A percentile compares a stretch with the other conserved stretches of the same genome.
Evolutionary conservation across 805 yeast genomes (phyloP).

Genomic region (Candida sanyiensis): DNA sequence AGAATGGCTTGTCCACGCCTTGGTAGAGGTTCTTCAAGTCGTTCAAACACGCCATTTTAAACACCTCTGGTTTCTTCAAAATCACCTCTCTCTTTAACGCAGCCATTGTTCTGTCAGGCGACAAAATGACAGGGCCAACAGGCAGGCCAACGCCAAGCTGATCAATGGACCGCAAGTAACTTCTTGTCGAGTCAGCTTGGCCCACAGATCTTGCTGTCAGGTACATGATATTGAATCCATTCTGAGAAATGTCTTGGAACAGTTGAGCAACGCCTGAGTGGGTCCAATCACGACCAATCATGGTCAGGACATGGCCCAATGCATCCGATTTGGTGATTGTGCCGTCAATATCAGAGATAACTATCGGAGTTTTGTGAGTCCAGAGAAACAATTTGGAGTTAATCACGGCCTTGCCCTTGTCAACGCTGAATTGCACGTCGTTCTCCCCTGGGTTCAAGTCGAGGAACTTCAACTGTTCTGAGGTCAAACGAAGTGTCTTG

Average conservation of each 20-base stretch:
- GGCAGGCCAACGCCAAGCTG: conserved; percentile 71
- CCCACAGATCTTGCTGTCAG: conserved; percentile 95
- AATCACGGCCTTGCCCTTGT: conserved; percentile 75
- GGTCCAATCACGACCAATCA: conserved; percentile 97
- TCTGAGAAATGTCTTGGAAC: conserved; percentile 76
- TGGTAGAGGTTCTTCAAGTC: conserved; percentile 72
- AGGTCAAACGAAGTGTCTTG: conserved; percentile 83
- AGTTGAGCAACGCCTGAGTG: conserved; percentile 92
- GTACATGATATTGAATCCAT: conserved; percentile 92
- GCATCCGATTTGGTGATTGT: conserved; percentile 98
- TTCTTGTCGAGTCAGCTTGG: conserved; percentile 86
- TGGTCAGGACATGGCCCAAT: conserved; percentile 87
- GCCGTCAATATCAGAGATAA: conserved; percentile 95
- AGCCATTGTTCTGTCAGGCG: conserved; percentile 96
- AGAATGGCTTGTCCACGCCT: conserved; percentile 66
- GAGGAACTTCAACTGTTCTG: conserved; percentile 77
- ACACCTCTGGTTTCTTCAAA: conserved; percentile 93
- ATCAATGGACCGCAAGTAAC: conserved; percentile 68
- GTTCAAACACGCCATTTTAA: conserved; percentile 92
- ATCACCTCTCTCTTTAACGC: conserved; percentile 90
- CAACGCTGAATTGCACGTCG: conserved; percentile 70
- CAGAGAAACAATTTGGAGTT: conserved; percentile 73
- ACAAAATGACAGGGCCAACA: conserved; percentile 84
- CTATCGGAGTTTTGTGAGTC: conserved; percentile 82
- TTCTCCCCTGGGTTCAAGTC: conserved; percentile 76